Conservation (phyloP, 2,329 filamentous ascomycete species). For the Phaeosphaeria sp. region DNA sequence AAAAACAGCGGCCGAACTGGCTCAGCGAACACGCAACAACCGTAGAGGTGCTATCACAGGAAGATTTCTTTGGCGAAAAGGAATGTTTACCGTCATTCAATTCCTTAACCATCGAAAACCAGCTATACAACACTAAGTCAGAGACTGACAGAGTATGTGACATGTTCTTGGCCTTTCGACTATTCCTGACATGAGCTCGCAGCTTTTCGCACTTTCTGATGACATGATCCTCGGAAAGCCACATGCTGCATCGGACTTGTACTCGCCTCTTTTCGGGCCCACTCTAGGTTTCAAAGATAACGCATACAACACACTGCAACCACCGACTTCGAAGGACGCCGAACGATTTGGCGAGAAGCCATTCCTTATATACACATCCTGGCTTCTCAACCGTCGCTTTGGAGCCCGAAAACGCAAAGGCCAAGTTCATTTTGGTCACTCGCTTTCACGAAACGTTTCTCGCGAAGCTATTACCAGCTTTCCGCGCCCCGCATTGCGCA, state of each 20-base stretch:
- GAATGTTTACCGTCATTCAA: conserved; percentile 55
- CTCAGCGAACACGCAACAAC: conserved; percentile 42
- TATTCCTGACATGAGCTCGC: conserved; percentile 4
- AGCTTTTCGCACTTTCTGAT: conserved; percentile 53
- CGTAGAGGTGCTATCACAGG: conserved; percentile 50
- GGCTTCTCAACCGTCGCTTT: conserved; percentile 54
- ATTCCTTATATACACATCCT: conserved; percentile 54
- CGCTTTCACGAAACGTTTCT: conserved; percentile 49
- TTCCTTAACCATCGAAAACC: conserved; percentile 53
- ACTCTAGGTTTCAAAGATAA: conserved; percentile 54
- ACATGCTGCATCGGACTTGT: conserved; percentile 53
- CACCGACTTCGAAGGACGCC: conserved; percentile 43
- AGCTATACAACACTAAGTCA: conserved; percentile 53
- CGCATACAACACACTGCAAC: conserved; percentile 48
- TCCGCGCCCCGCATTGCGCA: conserved; percentile 49
- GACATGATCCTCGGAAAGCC: conserved; percentile 54
- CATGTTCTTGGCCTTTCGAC: not conserved
- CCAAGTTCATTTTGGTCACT: conserved; percentile 54
- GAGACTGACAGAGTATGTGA: conserved; percentile 41
- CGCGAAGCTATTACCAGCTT: conserved; percentile 52
- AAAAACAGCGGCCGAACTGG: conserved; percentile 49
- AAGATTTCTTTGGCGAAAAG: conserved; percentile 51
- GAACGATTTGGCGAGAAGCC: conserved; percentile 53
- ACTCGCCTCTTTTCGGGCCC: conserved; percentile 53
- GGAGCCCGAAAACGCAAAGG: conserved; percentile 54